phyloP scores from a whole-genome alignment of 331 rosid species.

The Erythrophleum ivorense region DNA sequence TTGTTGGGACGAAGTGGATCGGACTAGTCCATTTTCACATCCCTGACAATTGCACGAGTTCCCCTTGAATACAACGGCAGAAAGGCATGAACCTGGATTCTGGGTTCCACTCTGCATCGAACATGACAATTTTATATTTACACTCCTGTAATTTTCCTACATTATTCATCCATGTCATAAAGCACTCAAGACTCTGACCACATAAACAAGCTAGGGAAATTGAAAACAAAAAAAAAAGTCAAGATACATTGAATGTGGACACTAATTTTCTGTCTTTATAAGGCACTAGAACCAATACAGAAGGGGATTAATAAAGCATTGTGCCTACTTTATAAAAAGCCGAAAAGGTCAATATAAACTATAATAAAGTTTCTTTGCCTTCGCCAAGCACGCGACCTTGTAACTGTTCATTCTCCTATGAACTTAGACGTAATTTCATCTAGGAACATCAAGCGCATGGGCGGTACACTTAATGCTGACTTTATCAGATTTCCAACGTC shows the following conservation, averaged over 20 bases:
- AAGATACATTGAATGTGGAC: slow-evolving; percentile 1
- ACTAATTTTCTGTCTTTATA: background rate
- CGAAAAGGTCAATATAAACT: background rate
- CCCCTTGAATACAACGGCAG: no score
- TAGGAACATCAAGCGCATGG: no score
- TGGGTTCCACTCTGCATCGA: no score
- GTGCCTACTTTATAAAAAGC: background rate
- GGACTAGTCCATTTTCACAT: no score
- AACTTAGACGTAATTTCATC: background rate
- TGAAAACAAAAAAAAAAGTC: background rate
- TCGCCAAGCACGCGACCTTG: no score
- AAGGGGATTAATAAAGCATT: background rate
- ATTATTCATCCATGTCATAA: background rate
- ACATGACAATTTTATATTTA: no score
- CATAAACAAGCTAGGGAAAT: background rate
- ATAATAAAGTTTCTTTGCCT: background rate
- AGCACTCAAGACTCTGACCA: background rate
- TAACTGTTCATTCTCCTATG: no score
- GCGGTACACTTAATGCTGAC: no score
- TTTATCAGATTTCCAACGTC: background rate
- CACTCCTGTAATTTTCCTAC: background rate
- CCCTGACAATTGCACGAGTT: no score
- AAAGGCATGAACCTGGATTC: no score
- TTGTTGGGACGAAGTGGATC: no score
- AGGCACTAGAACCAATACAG: background rate